Base-by-base conservation (phyloP, 176 grass and related monocot genomes). In the Raddia distichophylla region DNA sequence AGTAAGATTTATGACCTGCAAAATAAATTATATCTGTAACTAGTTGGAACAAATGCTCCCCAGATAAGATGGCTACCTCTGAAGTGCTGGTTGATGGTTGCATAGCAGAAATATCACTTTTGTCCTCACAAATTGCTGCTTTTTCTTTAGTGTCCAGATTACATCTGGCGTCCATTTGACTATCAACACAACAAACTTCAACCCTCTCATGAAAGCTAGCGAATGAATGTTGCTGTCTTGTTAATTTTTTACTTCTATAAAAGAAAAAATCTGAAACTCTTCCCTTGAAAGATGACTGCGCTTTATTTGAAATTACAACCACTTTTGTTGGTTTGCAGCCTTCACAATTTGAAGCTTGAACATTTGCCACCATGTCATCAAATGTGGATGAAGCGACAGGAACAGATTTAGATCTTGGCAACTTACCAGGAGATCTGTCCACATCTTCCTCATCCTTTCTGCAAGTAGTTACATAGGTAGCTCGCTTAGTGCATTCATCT, bases 201-300 rank as follows among this genome's bases (percentile, higher is more conserved):
- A 76, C 53, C 17, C 40, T 85, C 54, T 77, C 69, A 55, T 40
- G 60, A 84, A 16, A 58, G 10, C 18, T 69, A 73, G 80, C 73
- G 37, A 67, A 77, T 46, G 81, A 50, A 76, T 69, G 64, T 64
- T 81, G 12, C 53, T 81, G 82, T 86, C 84, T 85, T 72, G 22
- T 71, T 60, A 53, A 45, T 33, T 74, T 99, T 78, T 85, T 97
- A 89, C 76, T 82, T 88, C 32, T 93, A 67, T 86, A 75, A 45
- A 93, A 95, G 73, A 99, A 80, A 82, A 98, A 86, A 67, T 73
- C 76, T 34, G 95, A 98, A 82, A 98, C 84, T 89, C 86, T 98
- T 71, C 68, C 91, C 71, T 76, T 90, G 46, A 93, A 93, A 91
- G 32, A 88, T 82, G 74, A 77, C 54, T 90, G 92, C 44, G 48